phyloP scores from a whole-genome alignment of 2,329 filamentous ascomycete genomes.

The Tympanopsis confertula region DNA sequence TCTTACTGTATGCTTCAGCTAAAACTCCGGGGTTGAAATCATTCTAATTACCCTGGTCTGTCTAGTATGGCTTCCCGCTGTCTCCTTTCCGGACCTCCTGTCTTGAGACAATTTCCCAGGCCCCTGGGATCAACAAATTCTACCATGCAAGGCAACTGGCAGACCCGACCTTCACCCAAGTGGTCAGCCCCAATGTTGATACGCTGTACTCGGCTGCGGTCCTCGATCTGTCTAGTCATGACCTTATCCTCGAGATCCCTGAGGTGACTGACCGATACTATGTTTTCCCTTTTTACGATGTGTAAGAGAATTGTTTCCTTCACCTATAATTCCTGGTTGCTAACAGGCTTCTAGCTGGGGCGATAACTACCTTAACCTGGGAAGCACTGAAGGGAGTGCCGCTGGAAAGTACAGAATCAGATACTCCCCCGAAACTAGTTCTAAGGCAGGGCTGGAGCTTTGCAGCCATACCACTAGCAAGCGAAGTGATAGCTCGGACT shows the following conservation, averaged over 20 bases:
- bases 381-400: constrained; percentile 5
- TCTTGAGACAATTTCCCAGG: not conserved
- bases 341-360: constrained; percentile 11
- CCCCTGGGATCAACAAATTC: not conserved
- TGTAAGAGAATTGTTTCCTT: constrained; percentile 15
- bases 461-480: too few relatives aligned
- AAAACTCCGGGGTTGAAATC: not conserved
- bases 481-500: too few relatives aligned
- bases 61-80: not conserved
- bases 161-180: not conserved
- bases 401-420: constrained; percentile 12
- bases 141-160: not conserved
- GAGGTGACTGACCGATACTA: constrained; percentile 12
- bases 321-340: too few relatives aligned
- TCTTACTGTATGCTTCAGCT: not conserved
- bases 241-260: constrained; percentile 12
- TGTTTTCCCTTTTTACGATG: constrained; percentile 14
- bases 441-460: not conserved
- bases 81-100: not conserved
- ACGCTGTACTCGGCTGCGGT: constrained; percentile 12
- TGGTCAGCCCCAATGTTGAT: constrained; percentile 14
- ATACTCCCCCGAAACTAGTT: constrained; percentile 2
- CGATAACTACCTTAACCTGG: constrained; percentile 15
- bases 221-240: constrained; percentile 12
- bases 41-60: not conserved